phyloP scores from a whole-genome alignment of 306 rosid species.

The Vigna hirtella region DNA sequence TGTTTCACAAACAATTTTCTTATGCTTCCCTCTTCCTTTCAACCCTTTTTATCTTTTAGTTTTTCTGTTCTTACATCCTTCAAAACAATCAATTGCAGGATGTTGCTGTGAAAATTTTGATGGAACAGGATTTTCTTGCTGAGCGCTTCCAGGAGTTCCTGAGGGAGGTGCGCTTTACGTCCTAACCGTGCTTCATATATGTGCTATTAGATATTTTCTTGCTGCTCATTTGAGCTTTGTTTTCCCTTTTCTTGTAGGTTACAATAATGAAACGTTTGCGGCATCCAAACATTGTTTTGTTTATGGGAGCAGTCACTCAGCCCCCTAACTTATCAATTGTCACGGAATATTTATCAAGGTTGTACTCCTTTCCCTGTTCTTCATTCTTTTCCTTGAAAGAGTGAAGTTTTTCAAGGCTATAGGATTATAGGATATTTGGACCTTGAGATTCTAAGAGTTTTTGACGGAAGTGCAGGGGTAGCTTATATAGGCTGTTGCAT shows the following conservation, averaged over 20 bases:
- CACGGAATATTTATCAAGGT: conserved; percentile 98
- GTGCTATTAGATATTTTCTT: conserved; percentile 22
- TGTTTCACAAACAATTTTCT: background rate
- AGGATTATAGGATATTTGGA: conserved; percentile 20
- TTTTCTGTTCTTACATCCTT: conserved; percentile 20
- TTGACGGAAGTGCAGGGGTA: conserved; percentile 81
- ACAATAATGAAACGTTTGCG: conserved; percentile 92
- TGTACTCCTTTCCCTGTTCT: conserved; percentile 36
- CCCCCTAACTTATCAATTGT: conserved; percentile 97
- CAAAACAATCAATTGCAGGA: conserved; percentile 61
- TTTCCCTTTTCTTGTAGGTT: conserved; percentile 63
- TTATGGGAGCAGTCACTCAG: conserved; percentile 98
- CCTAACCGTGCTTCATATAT: conserved; percentile 28
- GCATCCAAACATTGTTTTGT: conserved; percentile 97
- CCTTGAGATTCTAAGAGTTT: conserved; percentile 37
- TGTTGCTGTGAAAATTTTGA: conserved; percentile 97
- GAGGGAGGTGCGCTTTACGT: conserved; percentile 74
- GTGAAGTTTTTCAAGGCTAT: conserved; percentile 5
- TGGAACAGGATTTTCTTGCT: conserved; percentile 95
- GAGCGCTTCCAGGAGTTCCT: conserved; percentile 89
- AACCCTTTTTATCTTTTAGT: background rate
- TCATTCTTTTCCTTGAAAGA: conserved; percentile 5
- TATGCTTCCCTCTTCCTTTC: conserved; percentile 15
- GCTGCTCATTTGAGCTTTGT: conserved; percentile 44
- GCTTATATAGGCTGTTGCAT: conserved; percentile 93